Evolutionary conservation across 1,284 basidiomycete genomes (phyloP).

Genomic region (Lentinula novae-zelandiae): DNA sequence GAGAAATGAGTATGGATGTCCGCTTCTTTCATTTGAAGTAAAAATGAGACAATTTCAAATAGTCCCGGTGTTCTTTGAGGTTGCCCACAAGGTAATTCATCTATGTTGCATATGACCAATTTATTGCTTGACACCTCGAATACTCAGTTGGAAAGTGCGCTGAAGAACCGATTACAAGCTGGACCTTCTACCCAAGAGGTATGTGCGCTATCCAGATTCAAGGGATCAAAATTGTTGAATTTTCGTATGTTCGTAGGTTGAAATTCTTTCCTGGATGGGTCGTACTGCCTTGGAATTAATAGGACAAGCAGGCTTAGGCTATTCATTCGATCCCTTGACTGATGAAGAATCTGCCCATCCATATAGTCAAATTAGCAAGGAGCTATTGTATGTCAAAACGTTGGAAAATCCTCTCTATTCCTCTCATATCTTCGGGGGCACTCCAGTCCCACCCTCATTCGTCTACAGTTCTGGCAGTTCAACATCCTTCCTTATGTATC

Average conservation of each 20-base stretch:
- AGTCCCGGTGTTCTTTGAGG: conserved; percentile 13
- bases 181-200: neutral
- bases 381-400: conserved; percentile 17
- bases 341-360: conserved; percentile 23
- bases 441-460: neutral
- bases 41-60: neutral
- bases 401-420: too few relatives aligned
- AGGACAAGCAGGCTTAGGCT: conserved; percentile 32
- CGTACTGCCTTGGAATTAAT: conserved; percentile 23
- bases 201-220: neutral
- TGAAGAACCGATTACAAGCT: neutral
- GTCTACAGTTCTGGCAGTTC: conserved; percentile 12
- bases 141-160: neutral
- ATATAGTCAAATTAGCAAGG: conserved; percentile 28
- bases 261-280: conserved; percentile 16
- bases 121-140: neutral
- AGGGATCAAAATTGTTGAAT: neutral
- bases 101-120: neutral
- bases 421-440: neutral
- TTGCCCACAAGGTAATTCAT: conserved; percentile 7
- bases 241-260: neutral
- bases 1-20: neutral
- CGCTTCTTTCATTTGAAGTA: neutral
- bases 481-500: conserved; percentile 6
- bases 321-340: conserved; percentile 35